phyloP scores from a whole-genome alignment of 2,329 filamentous ascomycete genomes.

The Thielaviopsis musarum region DNA sequence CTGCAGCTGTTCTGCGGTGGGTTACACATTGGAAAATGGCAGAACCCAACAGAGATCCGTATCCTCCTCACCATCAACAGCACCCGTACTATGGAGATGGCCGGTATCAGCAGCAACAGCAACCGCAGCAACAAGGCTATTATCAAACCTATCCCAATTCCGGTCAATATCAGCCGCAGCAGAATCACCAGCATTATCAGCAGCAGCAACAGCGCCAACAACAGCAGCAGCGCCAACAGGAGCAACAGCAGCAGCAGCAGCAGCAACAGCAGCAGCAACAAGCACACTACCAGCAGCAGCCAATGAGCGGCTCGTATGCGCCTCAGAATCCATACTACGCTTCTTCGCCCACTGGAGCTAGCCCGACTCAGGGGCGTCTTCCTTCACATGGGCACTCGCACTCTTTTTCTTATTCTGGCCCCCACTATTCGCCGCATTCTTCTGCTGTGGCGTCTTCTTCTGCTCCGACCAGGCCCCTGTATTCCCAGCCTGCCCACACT shows the following conservation, averaged over 20 bases:
- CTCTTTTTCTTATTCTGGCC: background rate
- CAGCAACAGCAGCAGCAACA: conserved; percentile 7
- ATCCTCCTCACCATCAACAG: background rate
- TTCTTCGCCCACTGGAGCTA: conserved; percentile 10
- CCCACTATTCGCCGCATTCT: background rate
- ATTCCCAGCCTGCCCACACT: conserved; percentile 4
- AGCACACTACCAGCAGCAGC: conserved; percentile 16
- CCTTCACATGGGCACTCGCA: conserved; percentile 8
- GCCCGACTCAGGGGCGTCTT: conserved; percentile 5
- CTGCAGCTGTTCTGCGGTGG: background rate
- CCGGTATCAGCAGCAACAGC: background rate
- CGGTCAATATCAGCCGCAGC: background rate
- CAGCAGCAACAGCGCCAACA: background rate
- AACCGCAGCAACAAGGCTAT: background rate
- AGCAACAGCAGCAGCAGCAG: background rate
- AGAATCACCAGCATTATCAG: background rate
- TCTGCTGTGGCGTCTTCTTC: background rate
- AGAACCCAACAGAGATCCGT: background rate
- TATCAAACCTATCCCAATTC: background rate
- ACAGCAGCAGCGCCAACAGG: background rate
- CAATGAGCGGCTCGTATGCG: conserved; percentile 11
- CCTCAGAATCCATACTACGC: conserved; percentile 4
- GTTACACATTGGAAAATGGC: background rate
- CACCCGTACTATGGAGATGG: background rate
- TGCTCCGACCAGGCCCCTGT: conserved; percentile 6